Evolutionary conservation across 768 basidiomycete species (phyloP), one percentile per base, ranked within the genome.

Genomic region (Kwoniella bestiolae): DNA sequence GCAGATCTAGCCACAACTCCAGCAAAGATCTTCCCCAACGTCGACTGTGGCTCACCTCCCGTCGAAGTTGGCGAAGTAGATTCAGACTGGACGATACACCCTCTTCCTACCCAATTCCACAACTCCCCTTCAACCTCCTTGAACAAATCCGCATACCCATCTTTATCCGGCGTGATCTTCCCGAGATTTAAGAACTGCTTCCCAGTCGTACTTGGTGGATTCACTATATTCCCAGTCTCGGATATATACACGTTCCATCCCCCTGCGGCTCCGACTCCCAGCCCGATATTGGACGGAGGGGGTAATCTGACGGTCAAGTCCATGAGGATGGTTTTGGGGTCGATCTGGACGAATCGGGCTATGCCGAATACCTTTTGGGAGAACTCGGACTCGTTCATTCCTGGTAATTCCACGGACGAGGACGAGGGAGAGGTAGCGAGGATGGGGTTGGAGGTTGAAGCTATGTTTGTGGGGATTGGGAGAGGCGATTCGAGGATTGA

Each of bases 341-440:
- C 74, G 28, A 81, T 78, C 44, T 81, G 80, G 7, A 81, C 76
- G 49, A 81, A 73, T 18, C 80, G 73, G 45, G 75, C 76, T 31
- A 81, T 79, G 14, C 80, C 80, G 65, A 78, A 78, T 11, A 81
- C 80, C 65, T 81, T 78, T 63, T 81, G 80, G 12, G 76, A 65
- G 60, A 68, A 68, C 46, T 79, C 77, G 34, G 68, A 69, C 55
- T 72, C 67, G 41, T 73, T 72, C 69, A 70, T 67, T 16, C 74
- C 69, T 25, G 74, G 76, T 41, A 77, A 53, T 21, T 28, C 26
- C 31, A 29, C 44, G 4, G 60, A 41, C 3, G 60, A 28, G 11
- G 69, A 56, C n/a, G 62, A 67, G 26, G 60, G 41, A 31, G 56
- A 32, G 32, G 55, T 56, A 16, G 76, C 71, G 14, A 73, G 62